Evolutionary conservation across 192 early-diverging fungal genomes (phyloP), one percentile per base, ranked within the genome.

Genomic region (Globomyces pollinis-pini): DNA sequence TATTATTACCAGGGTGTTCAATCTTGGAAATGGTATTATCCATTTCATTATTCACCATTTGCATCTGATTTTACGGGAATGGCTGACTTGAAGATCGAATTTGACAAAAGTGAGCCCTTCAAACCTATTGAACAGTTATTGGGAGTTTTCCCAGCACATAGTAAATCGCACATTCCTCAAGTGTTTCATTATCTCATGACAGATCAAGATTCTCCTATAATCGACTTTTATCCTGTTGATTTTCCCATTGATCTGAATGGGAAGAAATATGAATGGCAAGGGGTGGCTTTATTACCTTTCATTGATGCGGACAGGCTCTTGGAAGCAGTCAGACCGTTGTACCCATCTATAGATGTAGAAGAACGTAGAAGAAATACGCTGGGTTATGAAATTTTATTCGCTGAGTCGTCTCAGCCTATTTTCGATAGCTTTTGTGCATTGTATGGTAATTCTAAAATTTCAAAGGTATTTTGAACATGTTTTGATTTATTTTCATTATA

Each of bases 21-120:
- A 54, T 96, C 93, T 12, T 99, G 96, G 96, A 85, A 89, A 24
- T 98, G 95, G 95, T 99, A 84, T 76, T 99, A 89, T 59, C 95
- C 95, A 5, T 96, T 88, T 75, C 91, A 99, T 67, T 99, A 99
- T 61, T 84, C 95, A 13, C 96, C 94, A 7, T 89, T 89, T 70
- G 89, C 94, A 20, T 89, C 91, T 30, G 92, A 92, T 73, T 74
- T 87, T 45, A 68, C 72, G 49, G 67, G 65, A 31, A 64, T 84
- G 35, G 65, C 39, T 15, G 59, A 72, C 20, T 53, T 76, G n/a
- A 60, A 75, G 41, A 62, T 91, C n/a, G 67, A 79, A 34, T 98
- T 98, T 54, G 81, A 86, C 30, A 75, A 86, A 16, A 91, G 91
- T 29, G 62, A 58, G 21, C 96, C 96, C 0, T 98, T 97, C 77